Evolutionary conservation across 305 asterid genomes (phyloP), one percentile per base, ranked within the genome.

Genomic region (Plantago lanceolata): DNA sequence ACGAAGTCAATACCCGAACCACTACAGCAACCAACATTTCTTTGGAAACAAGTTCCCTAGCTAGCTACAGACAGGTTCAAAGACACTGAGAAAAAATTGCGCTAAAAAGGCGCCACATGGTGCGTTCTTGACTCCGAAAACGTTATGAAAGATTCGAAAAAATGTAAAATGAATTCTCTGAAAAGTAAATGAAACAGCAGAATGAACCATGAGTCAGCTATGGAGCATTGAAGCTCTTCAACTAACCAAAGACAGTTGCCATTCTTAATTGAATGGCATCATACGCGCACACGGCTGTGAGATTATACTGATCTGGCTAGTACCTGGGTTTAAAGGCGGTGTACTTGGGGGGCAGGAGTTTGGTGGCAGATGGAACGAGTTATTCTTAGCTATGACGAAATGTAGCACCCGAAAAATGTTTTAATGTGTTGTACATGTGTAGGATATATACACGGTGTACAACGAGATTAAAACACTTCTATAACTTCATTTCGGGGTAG

Each of bases 201-300:
- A 73, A 79, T 64, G 48, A 62, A 48, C 16, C 52, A 69, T 64
- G 77, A 76, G 81, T 80, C 68, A 40, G 45, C 72, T 79, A 74
- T 45, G 17, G 16, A 61, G 82, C 86, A 82, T 84, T 87, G 74
- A 75, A 67, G 72, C 45, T 61, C 61, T 75, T 78, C 90, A 85
- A 79, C 93, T 67, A 87, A 84, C 65, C 58, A 33, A 20, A 48
- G 35, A 28, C 43, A 63, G 28, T 49, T 55, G 43, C 21, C 19
- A 13, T 8, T 26, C 24, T 18, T 16, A 14, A 69, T 76, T 66
- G 71, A 70, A 62, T 61, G 45, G 68, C 50, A 66, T 44, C 73
- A 17, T 8, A 40, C 15, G 45, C 45, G 45, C 45, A 15, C 45
- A 40, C 16, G 45, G 3, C 45, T 40, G 15, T 12, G 45, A 40